Base-by-base conservation (phyloP, 2,329 filamentous ascomycete species). In the Periconia sp. region DNA sequence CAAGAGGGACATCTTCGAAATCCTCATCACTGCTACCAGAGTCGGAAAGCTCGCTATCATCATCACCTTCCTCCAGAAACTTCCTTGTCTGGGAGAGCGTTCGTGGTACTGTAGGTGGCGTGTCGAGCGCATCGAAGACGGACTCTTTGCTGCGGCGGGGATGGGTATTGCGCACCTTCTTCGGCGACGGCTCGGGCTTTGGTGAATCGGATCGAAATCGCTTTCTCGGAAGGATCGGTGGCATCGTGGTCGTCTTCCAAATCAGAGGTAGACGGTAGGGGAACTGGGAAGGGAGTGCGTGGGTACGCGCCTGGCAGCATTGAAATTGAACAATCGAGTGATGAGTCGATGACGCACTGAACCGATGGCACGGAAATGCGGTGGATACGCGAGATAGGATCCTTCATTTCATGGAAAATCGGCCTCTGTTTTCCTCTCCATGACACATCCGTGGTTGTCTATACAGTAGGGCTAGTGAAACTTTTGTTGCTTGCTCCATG, bases 181-280 rank as follows among this genome's bases (percentile, higher is more conserved):
- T 49, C 18, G 61, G 52, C 40, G 58, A 58, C 43, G 72, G 64
- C 31, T 70, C 65, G 27, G 75, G 71, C 1, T 76, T 72, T 0
- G 80, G 75, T 1, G 83, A 82, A 55, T 62, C 58, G n/a, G 61
- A 62, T 37, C 81, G 82, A 60, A 85, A 64, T 56, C 86, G 82
- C 75, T 91, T 92, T 62, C 86, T 85, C 46, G 86, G 80, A 15
- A 90, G 79, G 59, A 83, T 76, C 20, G 88, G 87, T 65, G 88
- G 86, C 88, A 91, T 91, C 17, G 17, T 55, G 51, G 53, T 27
- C 8, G 5, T 27, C 23, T 27, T 27, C 23, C 8, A 27, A n/a
- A n/a, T n/a, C 23, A 27, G 23, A 27, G 5, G 8, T 8, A 27
- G 23, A 8, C 8, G 23, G 23, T 27, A 27, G 23, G 3, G 8